Conservation (phyloP, 164 flowering plant species). For the Malania oleifera region DNA sequence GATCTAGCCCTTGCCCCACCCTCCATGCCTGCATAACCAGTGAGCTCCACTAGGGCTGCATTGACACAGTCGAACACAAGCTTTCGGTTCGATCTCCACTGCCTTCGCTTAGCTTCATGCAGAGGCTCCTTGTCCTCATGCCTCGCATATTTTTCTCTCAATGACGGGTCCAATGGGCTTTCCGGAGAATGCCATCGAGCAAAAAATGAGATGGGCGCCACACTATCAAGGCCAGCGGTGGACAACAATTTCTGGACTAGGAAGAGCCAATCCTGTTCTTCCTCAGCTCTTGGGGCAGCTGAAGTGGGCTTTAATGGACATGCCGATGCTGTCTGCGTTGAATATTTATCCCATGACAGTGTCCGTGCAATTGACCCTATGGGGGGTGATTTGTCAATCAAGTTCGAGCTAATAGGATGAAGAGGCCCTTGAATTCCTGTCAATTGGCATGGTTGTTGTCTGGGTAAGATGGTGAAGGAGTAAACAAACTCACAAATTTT, state of each 20-base stretch:
- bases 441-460: neutral
- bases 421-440: constrained; percentile 29
- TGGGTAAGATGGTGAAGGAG: neutral
- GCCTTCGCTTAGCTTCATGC: constrained; percentile 59
- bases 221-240: constrained; percentile 40
- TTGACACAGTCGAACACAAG: constrained; percentile 83
- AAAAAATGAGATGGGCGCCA: constrained; percentile 25
- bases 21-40: no score
- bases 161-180: constrained; percentile 65
- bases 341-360: constrained; percentile 63
- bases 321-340: constrained; percentile 31
- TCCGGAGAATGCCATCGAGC: constrained; percentile 67
- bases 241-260: constrained; percentile 53
- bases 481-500: neutral
- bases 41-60: constrained; percentile 54
- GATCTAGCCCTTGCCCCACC: constrained; percentile 16
- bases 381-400: constrained; percentile 76
- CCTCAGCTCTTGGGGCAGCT: constrained; percentile 25
- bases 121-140: constrained; percentile 30
- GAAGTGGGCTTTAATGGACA: constrained; percentile 22
- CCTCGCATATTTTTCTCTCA: constrained; percentile 52
- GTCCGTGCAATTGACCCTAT: constrained; percentile 75
- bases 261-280: constrained; percentile 47
- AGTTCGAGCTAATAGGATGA: constrained; percentile 34
- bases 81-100: constrained; percentile 52